Evolutionary conservation across 306 rosid species (phyloP).

Genomic region (Albizia julibrissin): DNA sequence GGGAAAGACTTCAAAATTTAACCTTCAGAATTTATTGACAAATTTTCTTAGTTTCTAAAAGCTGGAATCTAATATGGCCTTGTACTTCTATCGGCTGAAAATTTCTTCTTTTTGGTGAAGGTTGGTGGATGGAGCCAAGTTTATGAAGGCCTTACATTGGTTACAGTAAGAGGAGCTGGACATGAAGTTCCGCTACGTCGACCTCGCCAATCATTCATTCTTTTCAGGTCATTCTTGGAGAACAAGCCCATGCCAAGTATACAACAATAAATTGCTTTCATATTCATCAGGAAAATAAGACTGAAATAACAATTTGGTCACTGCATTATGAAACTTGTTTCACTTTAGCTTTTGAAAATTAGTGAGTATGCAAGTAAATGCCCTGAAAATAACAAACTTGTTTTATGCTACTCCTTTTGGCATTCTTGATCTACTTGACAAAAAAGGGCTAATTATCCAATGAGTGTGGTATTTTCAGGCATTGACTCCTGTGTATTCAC

Average conservation of each 20-base stretch:
- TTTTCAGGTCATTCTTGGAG: slow-evolving; percentile 90
- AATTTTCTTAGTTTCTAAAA: neutral
- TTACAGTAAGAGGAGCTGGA: slow-evolving; percentile 85
- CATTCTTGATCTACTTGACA: neutral
- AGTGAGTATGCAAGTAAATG: neutral
- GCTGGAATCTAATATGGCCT: neutral
- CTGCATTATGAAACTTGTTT: neutral
- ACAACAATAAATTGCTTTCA: slow-evolving; percentile 25
- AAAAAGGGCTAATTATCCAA: neutral
- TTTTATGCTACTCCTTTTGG: neutral
- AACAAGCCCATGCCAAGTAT: slow-evolving; percentile 65
- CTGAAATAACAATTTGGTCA: neutral
- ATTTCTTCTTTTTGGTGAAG: slow-evolving; percentile 44
- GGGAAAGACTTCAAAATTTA: neutral
- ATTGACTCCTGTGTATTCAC: neutral
- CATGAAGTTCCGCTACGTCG: slow-evolving; percentile 95
- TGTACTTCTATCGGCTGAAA: slow-evolving; percentile 22
- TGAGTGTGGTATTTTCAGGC: neutral
- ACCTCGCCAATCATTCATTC: slow-evolving; percentile 83
- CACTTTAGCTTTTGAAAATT: neutral
- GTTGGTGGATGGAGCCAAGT: slow-evolving; percentile 96
- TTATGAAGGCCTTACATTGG: slow-evolving; percentile 83
- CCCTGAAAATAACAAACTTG: neutral
- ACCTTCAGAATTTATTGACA: neutral
- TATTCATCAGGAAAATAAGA: slow-evolving; percentile 28